Evolutionary conservation across 2,329 filamentous ascomycete genomes (phyloP).

Genomic region (Mycocentrospora acerina): DNA sequence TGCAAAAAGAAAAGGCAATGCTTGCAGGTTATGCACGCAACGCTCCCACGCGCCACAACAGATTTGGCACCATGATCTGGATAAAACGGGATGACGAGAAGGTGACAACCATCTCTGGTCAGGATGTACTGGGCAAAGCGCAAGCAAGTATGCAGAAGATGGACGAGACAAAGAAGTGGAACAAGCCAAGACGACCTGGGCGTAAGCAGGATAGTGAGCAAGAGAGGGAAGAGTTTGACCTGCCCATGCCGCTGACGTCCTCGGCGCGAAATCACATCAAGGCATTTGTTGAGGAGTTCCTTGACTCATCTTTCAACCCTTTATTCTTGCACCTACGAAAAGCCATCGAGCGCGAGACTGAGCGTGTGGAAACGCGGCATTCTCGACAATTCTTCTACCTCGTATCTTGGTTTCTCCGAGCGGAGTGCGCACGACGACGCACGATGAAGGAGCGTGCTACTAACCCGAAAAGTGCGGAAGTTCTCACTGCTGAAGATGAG

Average conservation of each 20-base stretch:
- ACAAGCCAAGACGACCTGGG: constrained; percentile 66
- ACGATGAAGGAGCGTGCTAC: constrained; percentile 55
- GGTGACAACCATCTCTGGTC: constrained; percentile 82
- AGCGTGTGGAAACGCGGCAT: constrained; percentile 76
- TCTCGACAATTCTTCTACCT: constrained; percentile 88
- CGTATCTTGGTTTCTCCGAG: constrained; percentile 87
- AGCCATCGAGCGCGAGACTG: constrained; percentile 85
- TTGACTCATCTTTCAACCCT: constrained; percentile 95
- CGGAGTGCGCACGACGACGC: constrained; percentile 72
- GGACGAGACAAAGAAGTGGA: constrained; percentile 88
- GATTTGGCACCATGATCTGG: constrained; percentile 98
- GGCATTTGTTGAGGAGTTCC: constrained; percentile 85
- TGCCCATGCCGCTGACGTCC: constrained; percentile 67
- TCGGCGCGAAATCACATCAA: constrained; percentile 76
- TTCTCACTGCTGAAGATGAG: constrained; percentile 57
- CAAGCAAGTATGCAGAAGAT: constrained; percentile 79
- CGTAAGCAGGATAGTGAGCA: constrained; percentile 44
- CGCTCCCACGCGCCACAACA: constrained; percentile 83
- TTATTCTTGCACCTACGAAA: constrained; percentile 79
- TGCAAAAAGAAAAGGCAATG: constrained; percentile 84
- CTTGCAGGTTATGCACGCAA: constrained; percentile 73
- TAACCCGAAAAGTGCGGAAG: constrained; percentile 44
- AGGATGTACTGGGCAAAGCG: constrained; percentile 76
- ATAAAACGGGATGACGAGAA: constrained; percentile 84
- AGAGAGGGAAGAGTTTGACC: constrained; percentile 67